Evolutionary conservation across 805 yeast species (phyloP), one percentile per base, ranked within the genome.

Genomic region (Phaffomyces antillensis): DNA sequence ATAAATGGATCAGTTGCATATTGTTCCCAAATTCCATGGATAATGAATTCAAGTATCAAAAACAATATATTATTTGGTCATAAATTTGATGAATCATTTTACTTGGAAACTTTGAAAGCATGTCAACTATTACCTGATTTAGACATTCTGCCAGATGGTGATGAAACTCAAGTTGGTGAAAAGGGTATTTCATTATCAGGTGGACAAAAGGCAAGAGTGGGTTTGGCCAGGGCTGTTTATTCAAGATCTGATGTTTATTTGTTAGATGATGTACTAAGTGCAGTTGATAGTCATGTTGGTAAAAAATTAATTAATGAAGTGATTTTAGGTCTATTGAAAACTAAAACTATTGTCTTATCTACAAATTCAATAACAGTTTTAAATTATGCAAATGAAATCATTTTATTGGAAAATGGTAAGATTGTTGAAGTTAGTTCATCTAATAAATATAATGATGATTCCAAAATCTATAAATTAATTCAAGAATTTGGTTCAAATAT

Each of bases 271-370:
- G 86, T 95, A 10, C 73, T 93, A 48, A 84, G 95, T 61, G 99
- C 99, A 24, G 99, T 93, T 36, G 99, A 93, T 65, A 96, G 89
- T 54, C 99, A 93, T 62, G 99, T 93, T 51, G 90, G 96, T 10
- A 80, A 77, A 52, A 95, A 88, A 59, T 70, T 93, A 54, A 81
- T 86, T 52, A 81, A 80, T 52, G 81, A 85, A 58, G 96, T 90
- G 16, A 70, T 90, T 44, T 93, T 96, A 16, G 97, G 97, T 47
- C 68, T 90, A 50, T 68, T 90, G 53, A 76, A 77, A 33, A 59
- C 85, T 24, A 88, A 87, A 64, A 77, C 93, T 53, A 81, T 79
- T 54, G 69, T 90, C 33, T 71, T 90, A 59, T 91, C 96, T 15
- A 90, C 98, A 7, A 90, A 90, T 66, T 83, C 86, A 44, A 83